Conservation (phyloP, 75 land plant genomes). For the Larix kaempferi region DNA sequence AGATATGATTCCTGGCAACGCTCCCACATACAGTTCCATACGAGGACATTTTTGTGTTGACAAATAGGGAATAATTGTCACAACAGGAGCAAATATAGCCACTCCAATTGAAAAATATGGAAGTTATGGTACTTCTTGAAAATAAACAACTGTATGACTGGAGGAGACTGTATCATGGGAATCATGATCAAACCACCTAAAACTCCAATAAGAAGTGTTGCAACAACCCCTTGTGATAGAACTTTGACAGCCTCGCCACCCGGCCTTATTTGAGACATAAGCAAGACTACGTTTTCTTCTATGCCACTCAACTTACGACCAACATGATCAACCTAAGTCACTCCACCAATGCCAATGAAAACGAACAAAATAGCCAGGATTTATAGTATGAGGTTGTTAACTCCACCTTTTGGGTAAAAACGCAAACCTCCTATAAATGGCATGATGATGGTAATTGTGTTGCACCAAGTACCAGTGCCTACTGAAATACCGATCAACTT, state of each 20-base stretch:
- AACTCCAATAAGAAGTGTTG: slow-evolving; percentile 26
- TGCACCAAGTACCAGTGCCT: too few species aligned
- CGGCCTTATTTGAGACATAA: too few species aligned
- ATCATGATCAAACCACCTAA: slow-evolving; percentile 27
- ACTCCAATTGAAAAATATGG: slow-evolving; percentile 34
- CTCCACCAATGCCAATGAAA: slow-evolving; percentile 24
- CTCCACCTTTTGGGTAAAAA: slow-evolving; percentile 16
- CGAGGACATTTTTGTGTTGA: slow-evolving; percentile 17
- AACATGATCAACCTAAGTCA: slow-evolving; percentile 22
- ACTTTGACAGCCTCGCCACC: too few species aligned
- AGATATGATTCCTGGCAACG: slow-evolving; percentile 25
- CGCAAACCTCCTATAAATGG: slow-evolving; percentile 21
- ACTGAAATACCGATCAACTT: too few species aligned
- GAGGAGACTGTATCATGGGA: too few species aligned
- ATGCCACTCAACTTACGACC: slow-evolving; percentile 9
- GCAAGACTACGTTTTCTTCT: slow-evolving; percentile 14
- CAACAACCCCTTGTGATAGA: slow-evolving; percentile 20
- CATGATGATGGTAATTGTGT: too few species aligned
- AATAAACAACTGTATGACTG: too few species aligned
- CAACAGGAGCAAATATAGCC: slow-evolving; percentile 27
- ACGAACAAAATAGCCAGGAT: slow-evolving; percentile 16
- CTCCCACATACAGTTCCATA: slow-evolving; percentile 14
- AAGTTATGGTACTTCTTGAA: slow-evolving; percentile 22
- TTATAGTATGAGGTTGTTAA: slow-evolving; percentile 9
- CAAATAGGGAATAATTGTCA: slow-evolving; percentile 24